These are phyloP conservation scores for Nemania sp. DNA, from an alignment of 2,329 filamentous ascomycete genomes.

Conservation along the genomic window DNA sequence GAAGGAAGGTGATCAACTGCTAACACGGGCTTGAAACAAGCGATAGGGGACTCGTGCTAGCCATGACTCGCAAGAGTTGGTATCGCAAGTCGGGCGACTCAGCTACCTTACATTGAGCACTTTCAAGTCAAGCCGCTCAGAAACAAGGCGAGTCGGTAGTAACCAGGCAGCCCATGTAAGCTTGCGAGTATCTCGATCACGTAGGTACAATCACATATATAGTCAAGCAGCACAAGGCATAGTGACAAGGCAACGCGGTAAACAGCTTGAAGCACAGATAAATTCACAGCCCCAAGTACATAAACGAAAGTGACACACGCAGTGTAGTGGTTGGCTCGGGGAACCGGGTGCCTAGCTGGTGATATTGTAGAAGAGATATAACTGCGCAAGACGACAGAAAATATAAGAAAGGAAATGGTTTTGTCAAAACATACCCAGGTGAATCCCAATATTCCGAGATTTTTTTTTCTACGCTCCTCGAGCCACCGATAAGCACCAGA, in stretches of 20 bases:
- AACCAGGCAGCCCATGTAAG: not conserved
- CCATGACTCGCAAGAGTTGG: constrained; percentile 43
- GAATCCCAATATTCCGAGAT: not conserved
- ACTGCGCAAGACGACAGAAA: not conserved
- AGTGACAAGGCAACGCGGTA: constrained; percentile 34
- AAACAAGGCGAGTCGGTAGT: constrained; percentile 15
- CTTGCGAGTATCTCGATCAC: constrained; percentile 31
- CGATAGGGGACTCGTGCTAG: constrained; percentile 32
- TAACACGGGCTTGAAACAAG: constrained; percentile 31
- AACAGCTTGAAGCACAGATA: constrained; percentile 32
- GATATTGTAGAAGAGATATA: constrained; percentile 5
- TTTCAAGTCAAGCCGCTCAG: constrained; percentile 14
- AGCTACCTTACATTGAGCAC: constrained; percentile 24
- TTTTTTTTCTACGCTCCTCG: constrained; percentile 15
- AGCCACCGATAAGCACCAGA: constrained; percentile 13
- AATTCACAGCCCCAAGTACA: constrained; percentile 39
- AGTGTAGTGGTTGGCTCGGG: not conserved
- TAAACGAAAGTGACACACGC: constrained; percentile 20
- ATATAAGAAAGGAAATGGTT: constrained; percentile 7
- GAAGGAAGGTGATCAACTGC: constrained; percentile 35
- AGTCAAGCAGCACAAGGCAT: constrained; percentile 36
- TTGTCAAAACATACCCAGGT: constrained; percentile 29
- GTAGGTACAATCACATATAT: constrained; percentile 38
- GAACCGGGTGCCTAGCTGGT: not conserved
- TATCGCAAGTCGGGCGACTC: constrained; percentile 30